These are phyloP conservation scores for Stellera chamaejasme DNA, from an alignment of 345 rosid species.

Conservation along the genomic window DNA sequence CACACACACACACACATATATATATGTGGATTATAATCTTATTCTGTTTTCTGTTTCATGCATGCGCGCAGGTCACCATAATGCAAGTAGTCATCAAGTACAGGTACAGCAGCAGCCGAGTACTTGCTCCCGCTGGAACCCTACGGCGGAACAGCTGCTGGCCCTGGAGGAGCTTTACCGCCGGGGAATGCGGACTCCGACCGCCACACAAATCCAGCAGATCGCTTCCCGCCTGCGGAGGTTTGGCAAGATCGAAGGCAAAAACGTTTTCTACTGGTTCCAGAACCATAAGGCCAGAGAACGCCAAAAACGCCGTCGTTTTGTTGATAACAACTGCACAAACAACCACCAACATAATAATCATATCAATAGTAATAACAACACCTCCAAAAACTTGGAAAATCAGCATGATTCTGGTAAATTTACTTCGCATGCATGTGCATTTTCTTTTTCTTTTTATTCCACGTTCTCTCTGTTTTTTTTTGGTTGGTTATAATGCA, in stretches of 20 bases:
- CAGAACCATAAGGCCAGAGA: conserved; percentile 77
- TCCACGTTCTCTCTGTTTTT: too few species aligned
- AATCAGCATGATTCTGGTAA: conserved; percentile 23
- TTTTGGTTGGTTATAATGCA: too few species aligned
- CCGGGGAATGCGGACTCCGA: conserved; percentile 51
- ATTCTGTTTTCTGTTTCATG: too few species aligned
- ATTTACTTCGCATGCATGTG: neutral
- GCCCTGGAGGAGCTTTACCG: conserved; percentile 54
- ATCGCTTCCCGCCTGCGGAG: conserved; percentile 51
- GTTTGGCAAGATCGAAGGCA: conserved; percentile 68
- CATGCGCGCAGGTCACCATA: too few species aligned
- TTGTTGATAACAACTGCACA: conserved; percentile 15
- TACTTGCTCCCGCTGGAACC: conserved; percentile 65
- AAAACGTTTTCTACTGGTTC: conserved; percentile 80
- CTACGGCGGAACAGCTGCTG: conserved; percentile 59
- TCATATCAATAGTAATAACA: neutral
- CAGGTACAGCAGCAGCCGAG: conserved; percentile 6
- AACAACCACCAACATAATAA: conserved; percentile 9
- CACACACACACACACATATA: too few species aligned
- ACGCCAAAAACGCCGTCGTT: conserved; percentile 52
- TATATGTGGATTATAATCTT: too few species aligned
- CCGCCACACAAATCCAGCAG: conserved; percentile 55
- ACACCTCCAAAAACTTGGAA: conserved; percentile 3
- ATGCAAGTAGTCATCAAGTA: neutral
- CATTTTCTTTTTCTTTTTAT: neutral